Evolutionary conservation across 2,329 filamentous ascomycete species (phyloP), one percentile per base, ranked within the genome.

Genomic region (Aspergillus udagawae): DNA sequence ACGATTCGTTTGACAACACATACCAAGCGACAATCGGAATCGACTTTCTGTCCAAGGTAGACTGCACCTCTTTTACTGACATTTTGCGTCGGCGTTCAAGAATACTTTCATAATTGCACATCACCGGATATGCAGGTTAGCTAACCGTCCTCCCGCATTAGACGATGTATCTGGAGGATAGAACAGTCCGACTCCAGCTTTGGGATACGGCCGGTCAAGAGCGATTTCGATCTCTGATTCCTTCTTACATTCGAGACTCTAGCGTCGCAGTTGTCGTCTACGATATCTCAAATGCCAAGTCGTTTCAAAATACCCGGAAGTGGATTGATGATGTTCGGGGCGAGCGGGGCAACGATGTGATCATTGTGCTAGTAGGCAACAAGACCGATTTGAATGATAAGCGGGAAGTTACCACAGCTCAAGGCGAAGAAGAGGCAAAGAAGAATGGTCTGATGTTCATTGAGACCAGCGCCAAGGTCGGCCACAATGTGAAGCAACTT

Each of bases 91-190:
- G 45, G 21, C 17, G 12, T 49, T 58, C 49, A 35, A 42, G 42
- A 48, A 51, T 58, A 51, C 51, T 56, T 51, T 50, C n/a, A 52
- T 50, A 45, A 45, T 38, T 51, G 29, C 17, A 28, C 3, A 23
- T 51, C 14, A 51, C 38, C 12, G 21, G 35, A 25, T 10, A 21
- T 41, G 49, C 8, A 17, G 14, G 17, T 35, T 51, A 29, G 52
- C 63, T 52, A 60, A 52, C 8, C 52, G 60, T 38, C 64, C 10
- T 28, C 44, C 45, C 12, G 20, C 50, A 57, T 44, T 47, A 92
- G 91, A 99, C 94, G 55, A 99, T 99, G 95, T 99, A 99, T 79
- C 88, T 99, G 61, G 94, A 99, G 80, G 94, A 99, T 81, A 86
- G 94, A 74, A 99, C 94, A 45, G 94, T 99, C 61, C 90, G 95